Evolutionary conservation across 2,329 filamentous ascomycete species (phyloP).

Genomic region (Pleomassaria siparia): DNA sequence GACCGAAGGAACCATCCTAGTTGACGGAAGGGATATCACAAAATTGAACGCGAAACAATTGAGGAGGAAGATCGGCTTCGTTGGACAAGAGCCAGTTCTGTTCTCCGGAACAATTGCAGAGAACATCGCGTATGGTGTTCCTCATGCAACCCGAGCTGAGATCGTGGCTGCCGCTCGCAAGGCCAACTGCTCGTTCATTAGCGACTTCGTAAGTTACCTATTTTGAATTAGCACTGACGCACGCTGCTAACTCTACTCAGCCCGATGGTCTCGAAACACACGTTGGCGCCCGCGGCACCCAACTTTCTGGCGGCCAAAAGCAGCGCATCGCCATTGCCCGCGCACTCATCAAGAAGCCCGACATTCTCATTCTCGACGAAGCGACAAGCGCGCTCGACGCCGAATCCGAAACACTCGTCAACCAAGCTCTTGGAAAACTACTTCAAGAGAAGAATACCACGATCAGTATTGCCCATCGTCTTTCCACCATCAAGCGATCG

Average conservation of each 20-base stretch:
- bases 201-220: constrained; percentile 71
- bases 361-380: constrained; percentile 96
- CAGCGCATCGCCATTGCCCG: constrained; percentile 96
- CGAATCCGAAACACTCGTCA: constrained; percentile 95
- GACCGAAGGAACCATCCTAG: constrained; percentile 72
- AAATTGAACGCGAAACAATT: constrained; percentile 92
- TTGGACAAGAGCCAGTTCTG: constrained; percentile 92
- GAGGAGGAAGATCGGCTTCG: constrained; percentile 88
- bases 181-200: constrained; percentile 95
- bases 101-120: constrained; percentile 84
- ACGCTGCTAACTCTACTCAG: constrained; percentile 39
- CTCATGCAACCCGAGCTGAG: constrained; percentile 73
- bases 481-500: constrained; percentile 94
- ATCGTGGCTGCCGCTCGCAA: constrained; percentile 85
- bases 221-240: not conserved
- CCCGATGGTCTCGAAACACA: constrained; percentile 93
- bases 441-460: constrained; percentile 90
- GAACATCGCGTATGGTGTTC: constrained; percentile 89
- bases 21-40: constrained; percentile 81
- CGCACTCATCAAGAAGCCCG: constrained; percentile 90
- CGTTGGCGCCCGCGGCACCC: constrained; percentile 87
- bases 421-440: constrained; percentile 79
- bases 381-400: constrained; percentile 92
- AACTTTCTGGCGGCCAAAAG: constrained; percentile 94
- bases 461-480: constrained; percentile 92